These are phyloP conservation scores for Retiboletus fuscus DNA, from an alignment of 1,284 basidiomycete genomes.

Conservation along the genomic window DNA sequence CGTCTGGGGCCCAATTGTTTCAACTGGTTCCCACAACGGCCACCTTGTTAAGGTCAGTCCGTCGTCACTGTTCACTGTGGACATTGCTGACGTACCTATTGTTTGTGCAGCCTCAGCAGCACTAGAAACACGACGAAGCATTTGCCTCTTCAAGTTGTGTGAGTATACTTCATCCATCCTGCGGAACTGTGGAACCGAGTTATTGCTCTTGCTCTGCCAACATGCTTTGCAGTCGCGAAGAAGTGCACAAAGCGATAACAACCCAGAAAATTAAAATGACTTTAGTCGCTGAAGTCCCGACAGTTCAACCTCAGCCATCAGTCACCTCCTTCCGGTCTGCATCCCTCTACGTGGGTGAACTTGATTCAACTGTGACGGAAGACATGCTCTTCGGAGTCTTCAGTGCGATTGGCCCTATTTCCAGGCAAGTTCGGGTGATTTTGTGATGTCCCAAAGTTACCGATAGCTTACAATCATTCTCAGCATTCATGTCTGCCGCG, in stretches of 20 bases:
- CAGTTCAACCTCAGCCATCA: slow-evolving; percentile 58
- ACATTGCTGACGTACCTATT: slow-evolving; percentile 38
- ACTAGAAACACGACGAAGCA: slow-evolving; percentile 69
- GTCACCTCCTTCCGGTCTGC: slow-evolving; percentile 82
- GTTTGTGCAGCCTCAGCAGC: slow-evolving; percentile 53
- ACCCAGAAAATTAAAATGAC: slow-evolving; percentile 69
- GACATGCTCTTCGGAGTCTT: slow-evolving; percentile 99
- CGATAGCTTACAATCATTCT: slow-evolving; percentile 4
- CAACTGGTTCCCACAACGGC: slow-evolving; percentile 52
- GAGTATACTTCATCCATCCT: slow-evolving; percentile 46
- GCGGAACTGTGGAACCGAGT: slow-evolving; percentile 31
- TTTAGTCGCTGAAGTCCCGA: slow-evolving; percentile 60
- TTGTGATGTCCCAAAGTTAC: neutral
- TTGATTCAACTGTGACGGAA: slow-evolving; percentile 97
- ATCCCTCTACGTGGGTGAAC: slow-evolving; percentile 98
- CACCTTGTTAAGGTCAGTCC: slow-evolving; percentile 50
- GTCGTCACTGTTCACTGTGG: slow-evolving; percentile 17
- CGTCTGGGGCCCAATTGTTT: slow-evolving; percentile 33
- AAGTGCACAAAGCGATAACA: slow-evolving; percentile 89
- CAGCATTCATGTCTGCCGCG: slow-evolving; percentile 99
- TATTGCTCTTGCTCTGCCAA: slow-evolving; percentile 33
- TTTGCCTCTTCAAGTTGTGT: slow-evolving; percentile 80
- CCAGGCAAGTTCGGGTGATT: slow-evolving; percentile 69
- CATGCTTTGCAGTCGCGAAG: slow-evolving; percentile 65
- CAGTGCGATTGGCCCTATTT: slow-evolving; percentile 99